Evolutionary conservation across 2,329 filamentous ascomycete species (phyloP).

Genomic region (Apiospora aurea): DNA sequence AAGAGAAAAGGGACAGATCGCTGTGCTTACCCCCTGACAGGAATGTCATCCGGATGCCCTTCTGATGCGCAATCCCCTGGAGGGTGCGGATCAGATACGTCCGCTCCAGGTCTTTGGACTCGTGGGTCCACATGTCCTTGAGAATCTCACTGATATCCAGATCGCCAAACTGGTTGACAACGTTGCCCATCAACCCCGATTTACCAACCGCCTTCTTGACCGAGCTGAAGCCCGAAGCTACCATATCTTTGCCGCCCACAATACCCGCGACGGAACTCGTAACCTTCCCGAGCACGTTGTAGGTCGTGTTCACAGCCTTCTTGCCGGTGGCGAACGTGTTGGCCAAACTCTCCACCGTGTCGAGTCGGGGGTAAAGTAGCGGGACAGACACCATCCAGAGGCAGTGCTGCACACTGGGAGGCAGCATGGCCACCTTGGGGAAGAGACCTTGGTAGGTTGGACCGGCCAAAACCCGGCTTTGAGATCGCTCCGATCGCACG

Average conservation of each 20-base stretch:
- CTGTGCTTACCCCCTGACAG: constrained; percentile 76
- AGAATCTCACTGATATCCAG: constrained; percentile 94
- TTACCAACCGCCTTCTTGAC: constrained; percentile 98
- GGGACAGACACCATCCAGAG: constrained; percentile 96
- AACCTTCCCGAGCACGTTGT: constrained; percentile 94
- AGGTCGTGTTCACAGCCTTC: constrained; percentile 94
- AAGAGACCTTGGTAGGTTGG: constrained; percentile 98
- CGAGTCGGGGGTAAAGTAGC: constrained; percentile 87
- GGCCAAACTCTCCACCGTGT: constrained; percentile 89
- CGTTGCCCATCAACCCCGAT: constrained; percentile 91
- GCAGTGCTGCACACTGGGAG: constrained; percentile 93
- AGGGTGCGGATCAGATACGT: constrained; percentile 96
- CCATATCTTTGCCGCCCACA: constrained; percentile 91
- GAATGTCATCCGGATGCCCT: constrained; percentile 96
- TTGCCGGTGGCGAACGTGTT: constrained; percentile 94
- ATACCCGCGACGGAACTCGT: constrained; percentile 95
- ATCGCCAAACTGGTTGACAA: constrained; percentile 95
- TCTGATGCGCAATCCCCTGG: constrained; percentile 93
- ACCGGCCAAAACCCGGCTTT: constrained; percentile 90
- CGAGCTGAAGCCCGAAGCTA: constrained; percentile 89
- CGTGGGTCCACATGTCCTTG: constrained; percentile 97
- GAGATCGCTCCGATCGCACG: constrained; percentile 89
- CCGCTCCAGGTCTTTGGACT: constrained; percentile 94
- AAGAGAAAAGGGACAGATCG: not conserved
- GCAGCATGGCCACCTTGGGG: constrained; percentile 90